Base-by-base conservation (phyloP, 208 protist species). In the Crithidia bombi region DNA sequence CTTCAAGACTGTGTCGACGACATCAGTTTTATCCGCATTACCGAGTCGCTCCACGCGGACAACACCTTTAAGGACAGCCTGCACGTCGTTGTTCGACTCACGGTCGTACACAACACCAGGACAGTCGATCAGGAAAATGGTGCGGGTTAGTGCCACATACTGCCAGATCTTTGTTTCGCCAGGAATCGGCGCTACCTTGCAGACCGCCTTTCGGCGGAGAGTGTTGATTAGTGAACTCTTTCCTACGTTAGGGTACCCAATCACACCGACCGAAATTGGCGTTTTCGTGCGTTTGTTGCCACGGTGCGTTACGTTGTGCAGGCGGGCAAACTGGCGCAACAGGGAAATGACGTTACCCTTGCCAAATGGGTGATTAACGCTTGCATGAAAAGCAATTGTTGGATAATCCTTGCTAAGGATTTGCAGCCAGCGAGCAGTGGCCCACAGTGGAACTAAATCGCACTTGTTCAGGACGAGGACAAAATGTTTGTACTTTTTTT, bases 91-190 rank as follows among this genome's bases (percentile, higher is more conserved):
- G 73, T 99, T 98, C 6, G 85, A 84, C 63, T 93, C 89, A 2
- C 83, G 75, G 55, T 96, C 85, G 73, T 98, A 97, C 21, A 99
- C 96, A 7, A 99, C 95, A 75, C 99, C 99, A 25, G 99, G 99
- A 81, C 98, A 99, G 89, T 99, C 99, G 70, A 99, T 99, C 6
- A 99, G 81, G 73, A 98, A 99, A 62, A 99, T 99, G 52, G 83
- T 85, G 46, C 96, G 90, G 46, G 99, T 99, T 15, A 99, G 88
- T 3, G 97, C 97, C 35, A 99, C 97, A 82, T 99, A 99, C 84
- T 99, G 98, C 99, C 99, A 99, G 26, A 99, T 98, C 74, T 99
- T 99, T n/a, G 99, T 99, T 81, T 99, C 97, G 36, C 99, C 99
- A 11, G 99, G 98, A 73, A 99, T 98, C 9, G 99, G 99, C 0